Evolutionary conservation across 2,329 filamentous ascomycete species (phyloP).

Genomic region (Zarea fungicola): DNA sequence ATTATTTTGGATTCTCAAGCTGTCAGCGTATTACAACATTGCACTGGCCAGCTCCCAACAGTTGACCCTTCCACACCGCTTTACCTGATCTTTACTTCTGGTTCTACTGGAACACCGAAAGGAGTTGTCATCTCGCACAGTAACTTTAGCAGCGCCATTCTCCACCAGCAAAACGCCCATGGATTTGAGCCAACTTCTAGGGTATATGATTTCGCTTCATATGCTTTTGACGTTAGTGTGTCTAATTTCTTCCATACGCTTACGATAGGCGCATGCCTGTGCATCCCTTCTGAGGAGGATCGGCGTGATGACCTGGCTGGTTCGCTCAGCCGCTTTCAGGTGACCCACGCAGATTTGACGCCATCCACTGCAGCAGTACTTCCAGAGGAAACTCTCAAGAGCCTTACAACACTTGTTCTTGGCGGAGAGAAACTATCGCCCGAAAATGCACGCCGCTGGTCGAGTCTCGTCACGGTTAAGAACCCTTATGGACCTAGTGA

Average conservation of each 20-base stretch:
- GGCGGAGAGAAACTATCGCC: conserved; percentile 3
- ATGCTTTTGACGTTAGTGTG: conserved; percentile 16
- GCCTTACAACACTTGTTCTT: background rate
- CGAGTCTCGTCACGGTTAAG: conserved; percentile 8
- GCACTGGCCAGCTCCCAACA: conserved; percentile 7
- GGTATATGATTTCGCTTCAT: conserved; percentile 18
- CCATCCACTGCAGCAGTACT: background rate
- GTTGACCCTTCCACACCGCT: conserved; percentile 3
- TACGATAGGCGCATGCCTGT: conserved; percentile 5
- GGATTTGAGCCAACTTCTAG: conserved; percentile 1
- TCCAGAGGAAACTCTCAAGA: background rate
- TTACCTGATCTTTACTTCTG: conserved; percentile 47
- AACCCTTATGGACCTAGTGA: background rate
- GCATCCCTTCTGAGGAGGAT: conserved; percentile 6
- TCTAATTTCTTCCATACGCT: conserved; percentile 9
- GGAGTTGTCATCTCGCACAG: conserved; percentile 18
- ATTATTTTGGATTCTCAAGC: conserved; percentile 30
- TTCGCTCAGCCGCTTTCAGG: conserved; percentile 9
- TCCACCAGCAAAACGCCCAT: conserved; percentile 12
- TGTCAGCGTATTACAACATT: no score
- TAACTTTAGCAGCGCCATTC: conserved; percentile 19
- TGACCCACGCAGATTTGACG: conserved; percentile 1
- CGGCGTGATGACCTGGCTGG: conserved; percentile 1
- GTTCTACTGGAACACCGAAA: conserved; percentile 46
- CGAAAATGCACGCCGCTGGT: background rate